These are phyloP conservation scores for Aeschynomene evenia DNA, from an alignment of 306 rosid genomes.

Conservation along the genomic window DNA sequence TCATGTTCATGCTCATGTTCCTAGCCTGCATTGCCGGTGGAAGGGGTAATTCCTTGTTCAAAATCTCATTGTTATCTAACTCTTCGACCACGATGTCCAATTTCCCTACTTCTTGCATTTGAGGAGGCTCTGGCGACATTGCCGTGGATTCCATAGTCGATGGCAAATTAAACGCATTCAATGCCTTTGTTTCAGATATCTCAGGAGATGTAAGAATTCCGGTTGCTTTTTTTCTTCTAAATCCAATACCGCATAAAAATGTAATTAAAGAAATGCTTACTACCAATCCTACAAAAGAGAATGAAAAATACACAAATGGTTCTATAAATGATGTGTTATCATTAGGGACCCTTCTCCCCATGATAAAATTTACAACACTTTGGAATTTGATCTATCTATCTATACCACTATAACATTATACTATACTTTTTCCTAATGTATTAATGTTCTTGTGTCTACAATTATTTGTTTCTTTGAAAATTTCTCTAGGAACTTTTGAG, in stretches of 20 bases:
- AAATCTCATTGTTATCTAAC: background rate
- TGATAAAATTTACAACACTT: conserved; percentile 23
- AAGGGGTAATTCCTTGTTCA: conserved; percentile 45
- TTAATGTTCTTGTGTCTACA: background rate
- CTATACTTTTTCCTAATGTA: background rate
- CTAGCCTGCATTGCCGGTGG: conserved; percentile 51
- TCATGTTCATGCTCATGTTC: background rate
- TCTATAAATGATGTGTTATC: conserved; percentile 39
- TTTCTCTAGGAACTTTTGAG: background rate
- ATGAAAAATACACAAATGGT: conserved; percentile 40
- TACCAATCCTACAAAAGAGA: conserved; percentile 43
- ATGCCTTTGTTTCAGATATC: background rate
- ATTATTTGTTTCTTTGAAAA: background rate
- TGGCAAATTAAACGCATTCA: background rate
- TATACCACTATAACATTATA: background rate
- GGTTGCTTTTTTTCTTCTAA: conserved; percentile 31
- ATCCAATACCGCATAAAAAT: conserved; percentile 45
- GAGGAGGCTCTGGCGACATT: conserved; percentile 4
- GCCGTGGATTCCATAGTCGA: background rate
- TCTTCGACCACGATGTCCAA: background rate
- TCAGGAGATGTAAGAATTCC: background rate
- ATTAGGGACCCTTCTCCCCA: conserved; percentile 68
- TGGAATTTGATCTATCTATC: background rate
- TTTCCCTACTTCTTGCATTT: background rate
- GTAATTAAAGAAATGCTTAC: conserved; percentile 52